Evolutionary conservation across 805 yeast genomes (phyloP).

Genomic region (Alloascoidea africana): DNA sequence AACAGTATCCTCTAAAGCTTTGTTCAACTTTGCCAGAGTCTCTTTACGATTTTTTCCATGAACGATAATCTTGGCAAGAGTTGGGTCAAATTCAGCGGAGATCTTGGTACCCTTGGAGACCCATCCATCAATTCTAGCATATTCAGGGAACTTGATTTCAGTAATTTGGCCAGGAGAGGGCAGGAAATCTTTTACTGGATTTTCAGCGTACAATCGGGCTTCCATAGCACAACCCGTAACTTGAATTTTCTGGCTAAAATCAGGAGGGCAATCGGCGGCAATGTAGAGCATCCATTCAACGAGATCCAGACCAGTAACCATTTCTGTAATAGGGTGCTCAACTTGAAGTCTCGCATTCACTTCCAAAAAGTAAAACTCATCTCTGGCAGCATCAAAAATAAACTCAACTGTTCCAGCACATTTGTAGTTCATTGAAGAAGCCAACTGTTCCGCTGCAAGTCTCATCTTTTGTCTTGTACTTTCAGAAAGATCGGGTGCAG

Average conservation of each 20-base stretch:
- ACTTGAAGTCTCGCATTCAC: conserved; percentile 95
- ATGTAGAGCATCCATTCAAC: conserved; percentile 95
- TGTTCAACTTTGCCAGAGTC: conserved; percentile 60
- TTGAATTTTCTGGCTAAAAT: conserved; percentile 40
- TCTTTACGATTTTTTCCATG: conserved; percentile 83
- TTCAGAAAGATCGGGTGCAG: conserved; percentile 88
- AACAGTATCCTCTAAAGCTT: conserved; percentile 75
- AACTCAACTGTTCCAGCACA: conserved; percentile 98
- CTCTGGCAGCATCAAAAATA: conserved; percentile 74
- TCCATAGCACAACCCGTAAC: conserved; percentile 90
- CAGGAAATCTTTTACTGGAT: conserved; percentile 86
- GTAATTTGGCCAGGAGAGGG: conserved; percentile 94
- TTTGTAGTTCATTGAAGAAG: conserved; percentile 71
- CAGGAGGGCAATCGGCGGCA: conserved; percentile 84
- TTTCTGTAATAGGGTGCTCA: conserved; percentile 94
- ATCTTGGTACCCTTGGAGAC: conserved; percentile 74
- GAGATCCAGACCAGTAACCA: conserved; percentile 86
- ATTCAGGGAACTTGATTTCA: conserved; percentile 69
- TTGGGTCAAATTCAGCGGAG: conserved; percentile 79
- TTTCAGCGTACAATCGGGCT: conserved; percentile 92
- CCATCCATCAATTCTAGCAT: conserved; percentile 96
- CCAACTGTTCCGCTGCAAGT: conserved; percentile 73
- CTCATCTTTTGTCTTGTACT: conserved; percentile 62
- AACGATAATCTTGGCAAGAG: conserved; percentile 90
- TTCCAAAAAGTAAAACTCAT: conserved; percentile 87